phyloP scores from a whole-genome alignment of 2,329 filamentous ascomycete species.

The Exophiala phaeomuriformis region DNA sequence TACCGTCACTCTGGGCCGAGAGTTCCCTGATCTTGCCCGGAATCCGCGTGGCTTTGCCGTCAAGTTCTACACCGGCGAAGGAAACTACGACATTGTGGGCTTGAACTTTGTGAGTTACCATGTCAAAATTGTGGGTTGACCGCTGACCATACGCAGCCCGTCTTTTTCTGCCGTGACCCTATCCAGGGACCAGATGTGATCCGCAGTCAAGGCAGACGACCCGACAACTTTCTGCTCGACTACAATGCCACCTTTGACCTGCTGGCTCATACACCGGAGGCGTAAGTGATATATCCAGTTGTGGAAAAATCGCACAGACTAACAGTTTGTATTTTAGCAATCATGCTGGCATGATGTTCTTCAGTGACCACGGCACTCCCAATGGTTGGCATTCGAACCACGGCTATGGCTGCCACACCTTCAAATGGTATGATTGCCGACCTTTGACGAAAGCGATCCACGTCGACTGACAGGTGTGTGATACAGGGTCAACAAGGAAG shows the following conservation, averaged over 20 bases:
- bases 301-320: neutral
- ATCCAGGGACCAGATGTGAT: conserved; percentile 67
- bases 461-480: conserved; percentile 42
- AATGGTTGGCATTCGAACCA: conserved; percentile 61
- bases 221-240: conserved; percentile 56
- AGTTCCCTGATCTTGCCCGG: conserved; percentile 41
- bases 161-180: conserved; percentile 51
- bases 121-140: neutral
- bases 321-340: neutral
- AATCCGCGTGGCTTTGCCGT: conserved; percentile 46
- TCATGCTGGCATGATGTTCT: conserved; percentile 48
- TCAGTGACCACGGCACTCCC: conserved; percentile 60
- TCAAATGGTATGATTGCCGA: conserved; percentile 61
- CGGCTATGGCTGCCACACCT: conserved; percentile 59
- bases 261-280: conserved; percentile 44
- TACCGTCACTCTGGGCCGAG: conserved; percentile 41
- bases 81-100: conserved; percentile 45
- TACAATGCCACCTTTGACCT: conserved; percentile 45
- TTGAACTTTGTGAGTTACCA: neutral
- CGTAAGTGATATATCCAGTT: neutral
- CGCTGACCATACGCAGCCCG: conserved; percentile 33
- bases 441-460: conserved; percentile 56
- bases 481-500: conserved; percentile 52
- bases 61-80: conserved; percentile 48
- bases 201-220: conserved; percentile 66